phyloP scores from a whole-genome alignment of 106 monocot species.

The Narthecium ossifragum region DNA sequence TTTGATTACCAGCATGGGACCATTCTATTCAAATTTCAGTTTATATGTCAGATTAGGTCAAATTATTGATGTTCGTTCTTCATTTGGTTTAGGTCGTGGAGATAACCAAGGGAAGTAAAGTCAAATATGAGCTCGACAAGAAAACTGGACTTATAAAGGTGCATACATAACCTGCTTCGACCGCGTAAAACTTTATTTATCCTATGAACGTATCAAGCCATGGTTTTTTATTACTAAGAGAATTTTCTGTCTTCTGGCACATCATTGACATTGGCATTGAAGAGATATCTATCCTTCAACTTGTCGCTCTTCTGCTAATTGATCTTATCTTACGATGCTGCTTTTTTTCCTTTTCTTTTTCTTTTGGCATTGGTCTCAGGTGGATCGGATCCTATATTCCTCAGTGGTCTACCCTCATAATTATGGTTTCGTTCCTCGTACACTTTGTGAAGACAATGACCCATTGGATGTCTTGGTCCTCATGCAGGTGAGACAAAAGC shows the following conservation, averaged over 20 bases:
- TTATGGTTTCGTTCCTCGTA: slow-evolving; percentile 44
- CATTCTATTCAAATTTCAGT: no score
- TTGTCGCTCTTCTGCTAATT: no score
- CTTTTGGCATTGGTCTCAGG: slow-evolving; percentile 15
- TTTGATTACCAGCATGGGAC: no score
- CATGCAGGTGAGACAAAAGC: slow-evolving; percentile 57
- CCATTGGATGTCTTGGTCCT: slow-evolving; percentile 44
- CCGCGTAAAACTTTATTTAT: no score
- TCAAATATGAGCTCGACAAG: slow-evolving; percentile 47
- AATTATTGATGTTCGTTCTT: background rate
- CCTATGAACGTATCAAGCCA: no score
- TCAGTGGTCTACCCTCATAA: slow-evolving; percentile 50
- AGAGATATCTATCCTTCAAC: no score
- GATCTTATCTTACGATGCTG: no score
- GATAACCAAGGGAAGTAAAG: slow-evolving; percentile 52
- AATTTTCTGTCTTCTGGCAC: no score
- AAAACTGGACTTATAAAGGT: slow-evolving; percentile 53
- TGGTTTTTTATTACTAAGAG: no score
- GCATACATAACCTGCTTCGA: background rate
- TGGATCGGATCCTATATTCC: slow-evolving; percentile 42
- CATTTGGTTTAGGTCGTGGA: slow-evolving; percentile 34
- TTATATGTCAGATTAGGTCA: no score
- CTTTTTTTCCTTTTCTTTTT: no score
- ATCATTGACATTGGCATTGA: no score
- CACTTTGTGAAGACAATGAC: slow-evolving; percentile 48